These are phyloP conservation scores for Bauhinia variegata DNA, from an alignment of 306 rosid genomes.

Conservation along the genomic window DNA sequence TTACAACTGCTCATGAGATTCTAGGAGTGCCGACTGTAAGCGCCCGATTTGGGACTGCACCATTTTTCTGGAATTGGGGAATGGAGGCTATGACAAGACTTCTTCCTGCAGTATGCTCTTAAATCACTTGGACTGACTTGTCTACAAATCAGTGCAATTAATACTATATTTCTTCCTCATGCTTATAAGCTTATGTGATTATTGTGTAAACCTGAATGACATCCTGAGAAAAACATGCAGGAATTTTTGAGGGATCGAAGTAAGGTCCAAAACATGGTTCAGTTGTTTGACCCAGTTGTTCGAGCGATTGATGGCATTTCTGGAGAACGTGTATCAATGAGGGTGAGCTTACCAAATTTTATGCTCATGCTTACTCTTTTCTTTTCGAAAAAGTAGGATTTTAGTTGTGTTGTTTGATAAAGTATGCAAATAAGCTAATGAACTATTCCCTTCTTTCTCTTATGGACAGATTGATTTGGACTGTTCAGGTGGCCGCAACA, in stretches of 20 bases:
- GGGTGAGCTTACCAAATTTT: constrained; percentile 53
- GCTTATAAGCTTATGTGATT: neutral
- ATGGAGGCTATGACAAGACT: constrained; percentile 81
- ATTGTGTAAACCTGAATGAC: constrained; percentile 17
- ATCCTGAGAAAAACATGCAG: constrained; percentile 45
- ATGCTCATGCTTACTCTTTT: neutral
- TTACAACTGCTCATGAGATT: constrained; percentile 79
- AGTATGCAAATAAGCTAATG: neutral
- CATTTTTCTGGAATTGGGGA: constrained; percentile 98
- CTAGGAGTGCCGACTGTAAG: constrained; percentile 90
- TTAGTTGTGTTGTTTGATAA: constrained; percentile 17
- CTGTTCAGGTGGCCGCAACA: constrained; percentile 73
- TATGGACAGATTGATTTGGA: constrained; percentile 81
- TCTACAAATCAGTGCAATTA: constrained; percentile 19
- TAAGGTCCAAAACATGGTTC: constrained; percentile 70
- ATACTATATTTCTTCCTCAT: neutral
- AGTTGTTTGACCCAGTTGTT: constrained; percentile 82
- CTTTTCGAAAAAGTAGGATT: neutral
- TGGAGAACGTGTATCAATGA: constrained; percentile 95
- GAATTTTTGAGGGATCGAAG: constrained; percentile 79
- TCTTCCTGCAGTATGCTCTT: constrained; percentile 63
- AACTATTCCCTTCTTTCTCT: constrained; percentile 9
- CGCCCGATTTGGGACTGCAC: constrained; percentile 95
- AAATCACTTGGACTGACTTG: constrained; percentile 20
- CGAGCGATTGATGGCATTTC: constrained; percentile 72